phyloP scores from a whole-genome alignment of 192 early-diverging fungal genomes.

The Lunasporangiospora selenospora region DNA sequence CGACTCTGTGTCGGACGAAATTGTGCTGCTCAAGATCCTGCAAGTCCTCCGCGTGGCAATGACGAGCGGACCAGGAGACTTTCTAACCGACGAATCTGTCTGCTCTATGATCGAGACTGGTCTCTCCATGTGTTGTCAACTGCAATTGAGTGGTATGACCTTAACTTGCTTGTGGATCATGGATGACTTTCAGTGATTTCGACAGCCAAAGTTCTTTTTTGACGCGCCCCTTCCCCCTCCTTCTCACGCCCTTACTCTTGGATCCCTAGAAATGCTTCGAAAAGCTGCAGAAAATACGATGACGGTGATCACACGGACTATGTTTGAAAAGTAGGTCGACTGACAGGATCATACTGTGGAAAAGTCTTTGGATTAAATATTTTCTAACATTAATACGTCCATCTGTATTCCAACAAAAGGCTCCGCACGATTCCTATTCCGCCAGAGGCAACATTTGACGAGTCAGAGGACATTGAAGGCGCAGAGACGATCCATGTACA shows the following conservation, averaged over 20 bases:
- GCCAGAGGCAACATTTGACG: background rate
- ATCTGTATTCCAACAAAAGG: too few relatives aligned
- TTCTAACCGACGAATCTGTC: slow-evolving; percentile 88
- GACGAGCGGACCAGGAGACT: slow-evolving; percentile 70
- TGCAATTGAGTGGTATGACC: slow-evolving; percentile 75
- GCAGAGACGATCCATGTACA: slow-evolving; percentile 37
- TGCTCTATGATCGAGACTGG: slow-evolving; percentile 99
- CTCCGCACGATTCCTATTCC: slow-evolving; percentile 29
- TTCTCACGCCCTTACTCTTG: background rate
- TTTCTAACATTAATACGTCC: too few relatives aligned
- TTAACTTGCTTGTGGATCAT: slow-evolving; percentile 16
- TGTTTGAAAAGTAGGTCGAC: slow-evolving; percentile 73
- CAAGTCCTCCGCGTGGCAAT: slow-evolving; percentile 79
- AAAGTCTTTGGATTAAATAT: background rate
- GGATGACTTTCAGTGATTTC: background rate
- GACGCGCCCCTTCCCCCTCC: background rate
- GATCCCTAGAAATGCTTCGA: slow-evolving; percentile 69
- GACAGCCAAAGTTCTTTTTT: background rate
- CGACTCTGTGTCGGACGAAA: slow-evolving; percentile 93
- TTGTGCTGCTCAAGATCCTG: slow-evolving; percentile 90
- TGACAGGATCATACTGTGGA: background rate
- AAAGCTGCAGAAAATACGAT: slow-evolving; percentile 83
- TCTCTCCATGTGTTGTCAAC: slow-evolving; percentile 97
- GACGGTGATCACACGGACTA: slow-evolving; percentile 70
- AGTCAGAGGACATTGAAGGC: slow-evolving; percentile 15